Percentiles rank a stretch among this genome's conserved stretches.
Evolutionary conservation across 495 filamentous ascomycete species (phyloP).

Genomic region (Wilcoxina mikolae): DNA sequence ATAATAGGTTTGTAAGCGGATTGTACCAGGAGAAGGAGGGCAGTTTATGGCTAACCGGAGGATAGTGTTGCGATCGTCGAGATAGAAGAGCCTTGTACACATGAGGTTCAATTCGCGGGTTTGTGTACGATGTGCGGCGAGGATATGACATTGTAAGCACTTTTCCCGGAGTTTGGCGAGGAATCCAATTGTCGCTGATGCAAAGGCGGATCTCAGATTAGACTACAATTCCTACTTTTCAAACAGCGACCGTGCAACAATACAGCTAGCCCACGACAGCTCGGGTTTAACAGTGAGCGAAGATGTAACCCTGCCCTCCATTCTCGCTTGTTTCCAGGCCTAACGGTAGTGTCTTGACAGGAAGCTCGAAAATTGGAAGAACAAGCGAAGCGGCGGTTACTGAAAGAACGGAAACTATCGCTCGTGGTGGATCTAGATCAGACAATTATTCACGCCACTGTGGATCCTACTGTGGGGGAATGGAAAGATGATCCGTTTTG

Average conservation of each 20-base stretch:
- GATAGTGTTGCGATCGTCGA: conserved; percentile 47
- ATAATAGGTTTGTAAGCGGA: conserved; percentile 29
- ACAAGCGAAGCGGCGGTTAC: conserved; percentile 66
- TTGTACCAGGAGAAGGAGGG: too few relatives aligned
- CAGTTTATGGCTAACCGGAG: background rate
- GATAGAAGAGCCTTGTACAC: conserved; percentile 81
- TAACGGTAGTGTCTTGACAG: conserved; percentile 12
- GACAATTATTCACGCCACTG: conserved; percentile 95
- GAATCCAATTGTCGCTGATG: conserved; percentile 36
- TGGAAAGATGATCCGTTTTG: conserved; percentile 82
- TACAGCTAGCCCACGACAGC: conserved; percentile 88
- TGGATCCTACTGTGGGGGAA: conserved; percentile 89
- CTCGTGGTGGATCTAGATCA: conserved; percentile 95
- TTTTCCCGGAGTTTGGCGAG: background rate
- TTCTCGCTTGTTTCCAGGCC: background rate
- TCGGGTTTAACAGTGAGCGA: conserved; percentile 49
- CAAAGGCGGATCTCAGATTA: conserved; percentile 27
- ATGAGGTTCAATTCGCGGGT: conserved; percentile 78
- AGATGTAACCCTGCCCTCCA: conserved; percentile 20
- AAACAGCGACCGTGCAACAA: conserved; percentile 63
- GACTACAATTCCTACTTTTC: conserved; percentile 30
- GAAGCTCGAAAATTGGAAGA: conserved; percentile 73
- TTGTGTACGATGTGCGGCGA: conserved; percentile 87
- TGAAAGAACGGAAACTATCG: conserved; percentile 66
- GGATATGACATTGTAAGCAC: conserved; percentile 74